phyloP scores from a whole-genome alignment of 305 asterid species.

The Withania somnifera region DNA sequence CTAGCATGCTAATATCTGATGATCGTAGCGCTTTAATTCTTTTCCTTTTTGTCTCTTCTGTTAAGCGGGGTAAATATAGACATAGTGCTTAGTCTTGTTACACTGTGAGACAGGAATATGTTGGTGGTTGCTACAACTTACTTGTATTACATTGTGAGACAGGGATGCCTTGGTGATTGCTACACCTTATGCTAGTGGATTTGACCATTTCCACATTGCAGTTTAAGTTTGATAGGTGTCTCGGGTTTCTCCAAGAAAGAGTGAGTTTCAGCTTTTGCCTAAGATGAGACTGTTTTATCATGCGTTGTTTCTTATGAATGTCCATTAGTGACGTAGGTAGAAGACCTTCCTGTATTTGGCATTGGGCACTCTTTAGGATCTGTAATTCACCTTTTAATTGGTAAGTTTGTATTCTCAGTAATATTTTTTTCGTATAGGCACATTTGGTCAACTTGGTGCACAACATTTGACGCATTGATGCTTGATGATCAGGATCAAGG shows the following conservation, averaged over 20 bases:
- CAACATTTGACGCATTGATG: slow-evolving; percentile 16
- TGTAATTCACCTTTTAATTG: slow-evolving; percentile 86
- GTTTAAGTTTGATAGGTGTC: slow-evolving; percentile 81
- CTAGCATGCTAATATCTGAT: neutral
- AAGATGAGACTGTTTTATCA: neutral
- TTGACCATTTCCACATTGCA: slow-evolving; percentile 93
- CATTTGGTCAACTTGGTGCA: neutral
- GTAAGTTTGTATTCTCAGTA: slow-evolving; percentile 21
- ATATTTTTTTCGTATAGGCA: slow-evolving; percentile 1
- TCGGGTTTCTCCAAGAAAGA: slow-evolving; percentile 57
- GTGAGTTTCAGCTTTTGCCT: slow-evolving; percentile 35
- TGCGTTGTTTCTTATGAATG: slow-evolving; percentile 5
- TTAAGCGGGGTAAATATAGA: neutral
- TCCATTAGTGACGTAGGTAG: slow-evolving; percentile 38
- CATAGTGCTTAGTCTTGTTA: neutral
- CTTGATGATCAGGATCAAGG: slow-evolving; percentile 67
- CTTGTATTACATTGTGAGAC: slow-evolving; percentile 16
- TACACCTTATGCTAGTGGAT: slow-evolving; percentile 94
- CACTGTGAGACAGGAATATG: neutral
- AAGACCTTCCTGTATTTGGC: slow-evolving; percentile 80
- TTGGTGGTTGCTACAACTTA: slow-evolving; percentile 4
- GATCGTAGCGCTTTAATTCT: neutral
- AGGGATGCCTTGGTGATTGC: slow-evolving; percentile 84
- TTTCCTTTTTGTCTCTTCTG: neutral
- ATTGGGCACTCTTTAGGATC: slow-evolving; percentile 94